Conservation (phyloP, 2,329 filamentous ascomycete species). For the Monosporascus ibericus region DNA sequence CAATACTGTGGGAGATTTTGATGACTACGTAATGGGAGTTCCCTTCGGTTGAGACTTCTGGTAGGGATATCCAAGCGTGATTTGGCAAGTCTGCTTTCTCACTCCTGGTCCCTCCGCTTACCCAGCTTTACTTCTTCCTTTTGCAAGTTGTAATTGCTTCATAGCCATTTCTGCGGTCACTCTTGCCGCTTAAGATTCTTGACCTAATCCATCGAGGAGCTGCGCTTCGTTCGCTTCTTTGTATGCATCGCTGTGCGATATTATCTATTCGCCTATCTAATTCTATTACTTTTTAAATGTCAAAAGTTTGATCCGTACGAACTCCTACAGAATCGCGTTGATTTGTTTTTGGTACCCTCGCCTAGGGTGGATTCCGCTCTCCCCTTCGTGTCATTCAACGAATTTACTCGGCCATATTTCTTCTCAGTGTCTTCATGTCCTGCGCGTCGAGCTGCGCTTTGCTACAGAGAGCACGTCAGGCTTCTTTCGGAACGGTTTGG, state of each 20-base stretch:
- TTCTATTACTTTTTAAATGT: not conserved
- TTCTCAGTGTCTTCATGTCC: not conserved
- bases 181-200: constrained; percentile 5
- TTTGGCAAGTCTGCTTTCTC: not conserved
- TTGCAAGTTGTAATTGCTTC: not conserved
- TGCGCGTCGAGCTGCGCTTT: too few relatives aligned
- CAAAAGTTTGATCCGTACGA: not conserved
- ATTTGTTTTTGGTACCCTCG: not conserved
- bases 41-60: not conserved
- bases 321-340: not conserved
- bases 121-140: not conserved
- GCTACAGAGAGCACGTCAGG: too few relatives aligned
- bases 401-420: not conserved
- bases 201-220: constrained; percentile 10
- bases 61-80: not conserved
- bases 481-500: not conserved
- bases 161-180: too few relatives aligned
- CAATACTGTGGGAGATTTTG: too few relatives aligned
- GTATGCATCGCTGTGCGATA: constrained; percentile 7
- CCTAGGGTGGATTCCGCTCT: too few relatives aligned
- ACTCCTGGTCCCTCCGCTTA: not conserved
- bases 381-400: not conserved
- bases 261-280: not conserved
- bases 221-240: constrained; percentile 13
- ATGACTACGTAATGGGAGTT: too few relatives aligned